Conservation (phyloP, 225 moss, liverwort and hornwort genomes). For the Antitrichia curtipendula region DNA sequence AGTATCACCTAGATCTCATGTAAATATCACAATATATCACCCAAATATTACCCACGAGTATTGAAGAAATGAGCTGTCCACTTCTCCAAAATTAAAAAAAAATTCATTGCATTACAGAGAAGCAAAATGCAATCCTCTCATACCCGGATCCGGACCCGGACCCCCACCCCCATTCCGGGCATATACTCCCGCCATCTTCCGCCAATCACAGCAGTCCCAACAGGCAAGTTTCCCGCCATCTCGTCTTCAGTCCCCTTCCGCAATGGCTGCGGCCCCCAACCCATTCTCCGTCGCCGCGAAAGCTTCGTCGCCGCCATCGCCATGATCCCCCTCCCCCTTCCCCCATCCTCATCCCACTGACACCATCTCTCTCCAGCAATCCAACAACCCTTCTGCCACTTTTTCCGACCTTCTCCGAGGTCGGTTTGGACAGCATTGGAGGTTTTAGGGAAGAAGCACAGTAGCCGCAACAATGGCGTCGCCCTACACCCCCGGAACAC, state of each 20-base stretch:
- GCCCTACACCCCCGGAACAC: constrained; percentile 24
- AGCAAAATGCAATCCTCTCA: not conserved
- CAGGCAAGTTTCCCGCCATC: constrained; percentile 13
- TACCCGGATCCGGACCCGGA: not conserved
- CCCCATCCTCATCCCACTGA: not conserved
- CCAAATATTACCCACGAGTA: not conserved
- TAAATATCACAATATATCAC: not conserved
- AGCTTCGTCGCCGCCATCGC: not conserved
- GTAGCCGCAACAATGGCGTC: constrained; percentile 10
- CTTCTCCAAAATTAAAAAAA: not conserved
- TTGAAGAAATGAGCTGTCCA: not conserved
- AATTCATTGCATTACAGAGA: not conserved
- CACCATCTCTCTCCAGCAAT: not conserved
- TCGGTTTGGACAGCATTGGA: not conserved
- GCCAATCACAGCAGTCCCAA: not conserved
- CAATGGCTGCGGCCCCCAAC: not conserved
- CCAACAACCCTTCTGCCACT: too few relatives aligned
- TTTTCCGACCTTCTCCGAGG: not conserved
- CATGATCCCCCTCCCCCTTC: not conserved
- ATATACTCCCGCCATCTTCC: not conserved
- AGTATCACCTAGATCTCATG: not conserved
- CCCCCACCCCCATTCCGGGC: too few relatives aligned
- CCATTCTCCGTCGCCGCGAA: not conserved
- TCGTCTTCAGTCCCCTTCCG: not conserved
- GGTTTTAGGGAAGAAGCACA: not conserved